Evolutionary conservation across 169 alveolate species (phyloP).

Genomic region (Plasmodium cynomolgi): DNA sequence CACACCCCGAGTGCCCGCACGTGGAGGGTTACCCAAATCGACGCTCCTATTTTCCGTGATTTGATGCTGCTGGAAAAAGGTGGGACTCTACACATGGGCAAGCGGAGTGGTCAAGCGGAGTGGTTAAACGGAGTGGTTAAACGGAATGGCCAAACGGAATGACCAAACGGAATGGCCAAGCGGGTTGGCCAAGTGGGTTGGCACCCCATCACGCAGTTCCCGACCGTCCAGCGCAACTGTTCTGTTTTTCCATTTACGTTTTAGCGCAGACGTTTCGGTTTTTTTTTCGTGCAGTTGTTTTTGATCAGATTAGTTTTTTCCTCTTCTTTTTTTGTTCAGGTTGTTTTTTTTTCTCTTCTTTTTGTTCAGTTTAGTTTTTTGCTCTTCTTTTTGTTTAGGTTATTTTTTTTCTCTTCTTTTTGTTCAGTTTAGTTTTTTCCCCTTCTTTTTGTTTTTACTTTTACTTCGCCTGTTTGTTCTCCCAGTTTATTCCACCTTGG

Average conservation of each 20-base stretch:
- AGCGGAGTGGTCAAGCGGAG: background rate
- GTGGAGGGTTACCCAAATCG: background rate
- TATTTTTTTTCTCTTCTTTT: background rate
- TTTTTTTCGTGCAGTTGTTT: background rate
- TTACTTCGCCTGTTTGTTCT: background rate
- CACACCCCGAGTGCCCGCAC: background rate
- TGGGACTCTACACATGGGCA: background rate
- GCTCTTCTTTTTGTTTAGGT: background rate
- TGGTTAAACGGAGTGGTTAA: background rate
- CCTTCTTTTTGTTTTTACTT: background rate
- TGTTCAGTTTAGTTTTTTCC: background rate
- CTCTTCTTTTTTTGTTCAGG: background rate
- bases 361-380: background rate
- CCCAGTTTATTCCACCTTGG: background rate
- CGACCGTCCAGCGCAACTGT: background rate
- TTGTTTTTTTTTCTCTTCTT: background rate
- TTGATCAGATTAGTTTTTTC: background rate
- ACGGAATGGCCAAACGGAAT: background rate
- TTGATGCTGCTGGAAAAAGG: background rate
- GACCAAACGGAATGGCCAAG: background rate
- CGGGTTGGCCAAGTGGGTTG: background rate
- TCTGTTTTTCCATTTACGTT: background rate
- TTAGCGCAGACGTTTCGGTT: background rate
- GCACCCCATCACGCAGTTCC: background rate
- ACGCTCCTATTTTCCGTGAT: background rate